phyloP scores from a whole-genome alignment of 257 asterid species.

The Solanum infundibuliforme region DNA sequence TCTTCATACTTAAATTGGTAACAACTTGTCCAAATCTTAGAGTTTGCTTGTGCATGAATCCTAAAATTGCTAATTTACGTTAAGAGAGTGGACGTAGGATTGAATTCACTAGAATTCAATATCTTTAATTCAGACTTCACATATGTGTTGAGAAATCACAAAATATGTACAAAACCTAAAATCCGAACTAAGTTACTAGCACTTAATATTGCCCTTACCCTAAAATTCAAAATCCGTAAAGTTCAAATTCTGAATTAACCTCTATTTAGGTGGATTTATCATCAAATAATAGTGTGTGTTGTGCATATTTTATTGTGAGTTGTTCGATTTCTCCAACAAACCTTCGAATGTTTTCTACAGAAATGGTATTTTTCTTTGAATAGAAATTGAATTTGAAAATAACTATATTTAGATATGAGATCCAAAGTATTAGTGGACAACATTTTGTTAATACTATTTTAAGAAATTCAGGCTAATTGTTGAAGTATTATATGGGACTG shows the following conservation, averaged over 20 bases:
- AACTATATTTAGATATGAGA: background rate
- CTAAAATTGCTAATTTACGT: background rate
- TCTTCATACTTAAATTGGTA: background rate
- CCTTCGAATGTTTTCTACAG: background rate
- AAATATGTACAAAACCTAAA: background rate
- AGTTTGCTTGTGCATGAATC: background rate
- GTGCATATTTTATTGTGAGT: background rate
- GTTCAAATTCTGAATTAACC: fast-evolving
- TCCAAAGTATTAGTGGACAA: background rate
- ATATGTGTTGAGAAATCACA: background rate
- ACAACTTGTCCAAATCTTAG: background rate
- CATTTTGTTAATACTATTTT: background rate
- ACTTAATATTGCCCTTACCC: background rate
- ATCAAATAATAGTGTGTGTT: background rate
- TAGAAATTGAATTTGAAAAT: background rate
- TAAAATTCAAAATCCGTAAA: background rate
- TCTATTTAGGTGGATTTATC: background rate
- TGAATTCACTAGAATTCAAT: background rate
- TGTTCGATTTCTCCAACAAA: background rate
- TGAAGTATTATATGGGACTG: background rate
- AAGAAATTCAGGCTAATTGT: background rate
- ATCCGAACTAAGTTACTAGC: background rate
- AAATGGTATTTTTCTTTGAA: background rate
- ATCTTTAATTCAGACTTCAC: background rate
- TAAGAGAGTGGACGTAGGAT: background rate